phyloP scores from a whole-genome alignment of 2,329 filamentous ascomycete genomes.

The Calonectria hawksworthii region DNA sequence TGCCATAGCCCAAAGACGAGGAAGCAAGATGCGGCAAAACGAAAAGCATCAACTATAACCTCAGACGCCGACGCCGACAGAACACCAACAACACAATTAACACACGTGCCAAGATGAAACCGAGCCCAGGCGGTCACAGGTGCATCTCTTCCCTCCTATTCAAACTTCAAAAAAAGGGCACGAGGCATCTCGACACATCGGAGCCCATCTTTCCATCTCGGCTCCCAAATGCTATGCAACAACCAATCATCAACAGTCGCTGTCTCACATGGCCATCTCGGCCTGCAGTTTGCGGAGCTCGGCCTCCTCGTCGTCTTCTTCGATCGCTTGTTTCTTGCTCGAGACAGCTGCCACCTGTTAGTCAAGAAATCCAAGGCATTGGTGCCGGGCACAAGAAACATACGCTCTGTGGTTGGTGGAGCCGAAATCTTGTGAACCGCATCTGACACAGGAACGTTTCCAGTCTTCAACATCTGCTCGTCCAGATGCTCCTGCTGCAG shows the following conservation, averaged over 20 bases:
- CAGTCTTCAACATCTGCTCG: conserved; percentile 92
- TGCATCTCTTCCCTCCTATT: conserved; percentile 35
- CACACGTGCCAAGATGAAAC: conserved; percentile 32
- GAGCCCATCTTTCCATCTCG: conserved; percentile 31
- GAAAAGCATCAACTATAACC: conserved; percentile 42
- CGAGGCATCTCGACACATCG: conserved; percentile 11
- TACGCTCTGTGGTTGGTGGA: conserved; percentile 81
- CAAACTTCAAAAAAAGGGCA: conserved; percentile 23
- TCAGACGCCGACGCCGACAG: conserved; percentile 52
- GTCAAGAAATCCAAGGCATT: neutral
- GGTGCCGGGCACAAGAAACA: conserved; percentile 55
- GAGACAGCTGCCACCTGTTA: conserved; percentile 48
- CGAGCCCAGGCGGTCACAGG: conserved; percentile 28
- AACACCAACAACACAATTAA: conserved; percentile 44
- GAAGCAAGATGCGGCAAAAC: conserved; percentile 34
- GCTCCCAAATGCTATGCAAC: conserved; percentile 44
- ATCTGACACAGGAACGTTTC: conserved; percentile 85
- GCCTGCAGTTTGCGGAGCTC: conserved; percentile 94
- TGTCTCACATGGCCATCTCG: conserved; percentile 91
- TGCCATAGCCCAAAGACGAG: conserved; percentile 32
- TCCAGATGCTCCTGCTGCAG: conserved; percentile 95
- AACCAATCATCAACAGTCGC: conserved; percentile 28
- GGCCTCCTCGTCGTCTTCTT: conserved; percentile 96
- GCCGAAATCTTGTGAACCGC: conserved; percentile 82
- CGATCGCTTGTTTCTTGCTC: conserved; percentile 59